Evolutionary conservation across 306 rosid genomes (phyloP).

Genomic region (Castanea crenata): DNA sequence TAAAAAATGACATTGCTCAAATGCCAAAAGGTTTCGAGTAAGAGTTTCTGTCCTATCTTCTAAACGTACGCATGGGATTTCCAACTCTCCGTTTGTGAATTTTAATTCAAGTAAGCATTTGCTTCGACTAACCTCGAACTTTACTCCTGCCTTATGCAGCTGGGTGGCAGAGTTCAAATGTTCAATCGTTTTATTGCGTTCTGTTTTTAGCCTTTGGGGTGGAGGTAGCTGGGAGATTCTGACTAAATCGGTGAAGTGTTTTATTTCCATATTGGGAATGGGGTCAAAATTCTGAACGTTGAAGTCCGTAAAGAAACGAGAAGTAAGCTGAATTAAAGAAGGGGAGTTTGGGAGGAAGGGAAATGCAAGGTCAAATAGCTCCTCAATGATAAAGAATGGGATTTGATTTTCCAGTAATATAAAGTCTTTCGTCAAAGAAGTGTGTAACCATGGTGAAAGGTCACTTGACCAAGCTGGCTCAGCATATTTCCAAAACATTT

Average conservation of each 20-base stretch:
- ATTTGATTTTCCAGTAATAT: constrained; percentile 15
- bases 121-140: neutral
- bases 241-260: neutral
- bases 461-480: neutral
- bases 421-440: neutral
- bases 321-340: neutral
- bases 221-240: neutral
- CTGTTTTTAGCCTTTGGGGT: too few relatives aligned
- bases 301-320: accelerated
- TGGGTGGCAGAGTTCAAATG: neutral
- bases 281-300: too few relatives aligned
- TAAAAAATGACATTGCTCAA: constrained; percentile 3
- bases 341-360: too few relatives aligned
- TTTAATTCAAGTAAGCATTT: neutral
- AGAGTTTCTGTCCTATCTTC: neutral
- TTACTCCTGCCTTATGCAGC: neutral
- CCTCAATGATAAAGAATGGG: constrained; percentile 11
- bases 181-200: too few relatives aligned
- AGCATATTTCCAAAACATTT: neutral
- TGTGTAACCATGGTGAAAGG: neutral
- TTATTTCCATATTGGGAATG: neutral
- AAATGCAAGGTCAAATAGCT: neutral
- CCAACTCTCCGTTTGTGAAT: neutral
- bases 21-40: constrained; percentile 1
- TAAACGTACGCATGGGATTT: neutral